phyloP scores from a whole-genome alignment of 2,329 filamentous ascomycete genomes.

The Apiospora marii region DNA sequence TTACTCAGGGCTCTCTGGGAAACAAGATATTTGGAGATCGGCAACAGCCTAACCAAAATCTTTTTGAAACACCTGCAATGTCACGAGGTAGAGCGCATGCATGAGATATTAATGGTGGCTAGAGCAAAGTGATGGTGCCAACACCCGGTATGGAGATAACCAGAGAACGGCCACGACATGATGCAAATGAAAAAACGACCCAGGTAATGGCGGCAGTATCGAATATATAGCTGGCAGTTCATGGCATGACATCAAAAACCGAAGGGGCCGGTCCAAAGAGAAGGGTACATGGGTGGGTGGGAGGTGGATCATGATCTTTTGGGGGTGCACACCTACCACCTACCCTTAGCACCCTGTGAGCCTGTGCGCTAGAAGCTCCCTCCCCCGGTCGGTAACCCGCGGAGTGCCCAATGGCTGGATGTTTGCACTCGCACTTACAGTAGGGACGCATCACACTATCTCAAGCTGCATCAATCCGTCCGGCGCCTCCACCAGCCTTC shows the following conservation, averaged over 20 bases:
- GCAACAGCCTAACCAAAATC: background rate
- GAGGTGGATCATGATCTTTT: slow-evolving; percentile 19
- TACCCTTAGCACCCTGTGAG: background rate
- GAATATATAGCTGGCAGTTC: background rate
- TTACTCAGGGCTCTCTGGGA: background rate
- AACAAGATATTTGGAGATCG: slow-evolving; percentile 10
- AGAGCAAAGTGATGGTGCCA: background rate
- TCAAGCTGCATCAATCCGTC: slow-evolving; percentile 9
- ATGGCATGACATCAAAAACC: slow-evolving; percentile 15
- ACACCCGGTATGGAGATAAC: background rate
- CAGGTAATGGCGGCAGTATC: background rate
- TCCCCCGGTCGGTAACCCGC: slow-evolving; percentile 15
- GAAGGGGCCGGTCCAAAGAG: background rate
- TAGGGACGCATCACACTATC: background rate
- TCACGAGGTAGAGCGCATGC: slow-evolving; percentile 17
- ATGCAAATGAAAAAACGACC: background rate
- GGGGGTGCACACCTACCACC: background rate
- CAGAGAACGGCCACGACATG: background rate
- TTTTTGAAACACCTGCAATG: slow-evolving; percentile 5
- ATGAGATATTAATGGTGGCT: background rate
- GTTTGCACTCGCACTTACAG: background rate
- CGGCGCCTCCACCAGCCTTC: slow-evolving; percentile 14
- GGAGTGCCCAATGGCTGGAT: background rate
- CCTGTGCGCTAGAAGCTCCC: background rate
- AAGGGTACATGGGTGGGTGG: too few relatives aligned